Percentiles rank a stretch among this genome's conserved stretches.
phyloP scores from a whole-genome alignment of 306 rosid species.

The Herpetospermum pedunculosum region DNA sequence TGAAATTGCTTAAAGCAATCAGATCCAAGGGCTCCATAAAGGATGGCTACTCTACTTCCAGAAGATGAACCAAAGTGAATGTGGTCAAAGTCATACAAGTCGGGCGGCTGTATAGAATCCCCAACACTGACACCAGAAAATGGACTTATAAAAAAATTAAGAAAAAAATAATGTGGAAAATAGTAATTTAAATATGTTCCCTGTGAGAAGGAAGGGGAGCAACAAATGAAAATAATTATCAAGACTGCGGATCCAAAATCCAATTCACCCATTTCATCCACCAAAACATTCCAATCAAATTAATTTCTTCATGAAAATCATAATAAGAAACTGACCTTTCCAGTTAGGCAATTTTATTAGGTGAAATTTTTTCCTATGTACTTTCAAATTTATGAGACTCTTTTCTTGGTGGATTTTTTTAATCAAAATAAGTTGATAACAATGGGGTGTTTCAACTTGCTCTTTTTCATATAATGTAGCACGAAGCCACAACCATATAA shows the following conservation, averaged over 20 bases:
- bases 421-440: background rate
- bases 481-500: background rate
- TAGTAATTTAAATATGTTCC: background rate
- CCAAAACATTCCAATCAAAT: background rate
- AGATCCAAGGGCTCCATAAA: slow-evolving; percentile 88
- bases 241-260: background rate
- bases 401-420: background rate
- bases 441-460: background rate
- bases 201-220: background rate
- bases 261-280: background rate
- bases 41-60: slow-evolving; percentile 68
- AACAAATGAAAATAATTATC: background rate
- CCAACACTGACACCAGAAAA: slow-evolving; percentile 28
- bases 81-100: slow-evolving; percentile 85
- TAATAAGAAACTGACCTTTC: background rate
- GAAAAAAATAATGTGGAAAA: background rate
- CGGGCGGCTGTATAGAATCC: slow-evolving; percentile 59
- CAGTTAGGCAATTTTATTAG: background rate
- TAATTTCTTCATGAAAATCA: background rate
- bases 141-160: background rate
- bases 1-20: slow-evolving; percentile 81
- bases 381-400: too few species aligned
- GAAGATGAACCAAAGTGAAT: slow-evolving; percentile 51
- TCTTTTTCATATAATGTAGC: background rate
- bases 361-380: background rate